Conservation (phyloP, 768 basidiomycete genomes). For the Phaeotremella skinneri region DNA sequence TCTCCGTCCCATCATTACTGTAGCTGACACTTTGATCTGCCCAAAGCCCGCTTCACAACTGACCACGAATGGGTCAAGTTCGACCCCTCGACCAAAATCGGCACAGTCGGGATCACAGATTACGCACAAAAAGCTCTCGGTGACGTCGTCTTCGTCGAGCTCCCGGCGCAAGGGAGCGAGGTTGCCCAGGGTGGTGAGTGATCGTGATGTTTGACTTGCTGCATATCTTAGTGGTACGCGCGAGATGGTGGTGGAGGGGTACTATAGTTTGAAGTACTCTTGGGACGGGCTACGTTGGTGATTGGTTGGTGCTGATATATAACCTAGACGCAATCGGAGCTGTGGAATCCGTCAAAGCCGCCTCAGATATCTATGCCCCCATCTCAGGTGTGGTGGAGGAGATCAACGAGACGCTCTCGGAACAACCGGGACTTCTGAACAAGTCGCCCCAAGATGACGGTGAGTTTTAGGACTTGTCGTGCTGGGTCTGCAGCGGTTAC, state of each 20-base stretch:
- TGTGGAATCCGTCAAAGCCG: constrained; percentile 94
- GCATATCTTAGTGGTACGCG: constrained; percentile 38
- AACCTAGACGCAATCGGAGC: constrained; percentile 75
- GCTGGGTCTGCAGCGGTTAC: background rate
- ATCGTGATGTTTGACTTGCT: background rate
- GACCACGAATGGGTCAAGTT: constrained; percentile 85
- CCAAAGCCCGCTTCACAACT: constrained; percentile 63
- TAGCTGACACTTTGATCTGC: no score
- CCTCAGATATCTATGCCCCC: constrained; percentile 94
- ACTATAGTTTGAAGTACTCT: background rate
- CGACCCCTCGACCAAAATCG: constrained; percentile 73
- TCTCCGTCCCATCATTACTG: no score
- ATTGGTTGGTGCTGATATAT: background rate
- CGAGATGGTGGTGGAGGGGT: constrained; percentile 24
- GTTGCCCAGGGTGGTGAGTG: constrained; percentile 72
- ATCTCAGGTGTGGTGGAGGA: constrained; percentile 78
- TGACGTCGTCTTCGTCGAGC: constrained; percentile 95
- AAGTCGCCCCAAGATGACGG: constrained; percentile 81
- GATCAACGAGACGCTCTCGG: constrained; percentile 69
- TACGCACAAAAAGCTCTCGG: constrained; percentile 89
- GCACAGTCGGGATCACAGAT: constrained; percentile 80
- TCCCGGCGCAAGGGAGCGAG: constrained; percentile 65
- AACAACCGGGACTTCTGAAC: constrained; percentile 77
- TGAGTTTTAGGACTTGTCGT: constrained; percentile 50
- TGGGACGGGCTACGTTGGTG: background rate